Evolutionary conservation across 768 basidiomycete species (phyloP).

Genomic region (Cubamyces lactineus): DNA sequence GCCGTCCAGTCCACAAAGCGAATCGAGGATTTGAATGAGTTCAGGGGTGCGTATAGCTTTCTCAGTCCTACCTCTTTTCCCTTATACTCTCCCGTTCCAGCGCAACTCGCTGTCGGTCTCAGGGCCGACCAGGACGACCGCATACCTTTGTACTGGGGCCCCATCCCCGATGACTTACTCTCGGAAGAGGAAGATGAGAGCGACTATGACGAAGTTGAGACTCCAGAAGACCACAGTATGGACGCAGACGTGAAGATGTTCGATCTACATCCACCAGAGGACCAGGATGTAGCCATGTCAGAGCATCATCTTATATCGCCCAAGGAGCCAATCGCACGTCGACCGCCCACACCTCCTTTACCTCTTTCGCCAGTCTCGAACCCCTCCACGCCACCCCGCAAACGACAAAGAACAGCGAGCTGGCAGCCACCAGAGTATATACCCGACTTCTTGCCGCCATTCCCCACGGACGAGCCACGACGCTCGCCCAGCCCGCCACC

Average conservation of each 20-base stretch:
- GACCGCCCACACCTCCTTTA: slow-evolving; percentile 43
- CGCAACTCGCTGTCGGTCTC: slow-evolving; percentile 62
- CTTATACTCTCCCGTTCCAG: slow-evolving; percentile 40
- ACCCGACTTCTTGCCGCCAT: slow-evolving; percentile 70
- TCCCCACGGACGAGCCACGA: slow-evolving; percentile 48
- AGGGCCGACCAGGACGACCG: slow-evolving; percentile 56
- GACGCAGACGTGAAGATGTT: slow-evolving; percentile 19
- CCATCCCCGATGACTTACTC: slow-evolving; percentile 30
- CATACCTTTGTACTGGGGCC: slow-evolving; percentile 51
- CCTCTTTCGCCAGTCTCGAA: slow-evolving; percentile 63
- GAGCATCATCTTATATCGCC: slow-evolving; percentile 9
- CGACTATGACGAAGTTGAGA: slow-evolving; percentile 30
- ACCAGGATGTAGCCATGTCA: slow-evolving; percentile 16
- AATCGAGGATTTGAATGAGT: slow-evolving; percentile 73
- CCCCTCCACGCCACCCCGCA: slow-evolving; percentile 56
- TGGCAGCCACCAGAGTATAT: slow-evolving; percentile 69
- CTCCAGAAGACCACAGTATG: slow-evolving; percentile 12
- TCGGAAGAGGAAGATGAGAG: slow-evolving; percentile 39
- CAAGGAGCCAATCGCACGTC: slow-evolving; percentile 17
- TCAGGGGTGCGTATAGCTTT: slow-evolving; percentile 53
- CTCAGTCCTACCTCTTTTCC: slow-evolving; percentile 27
- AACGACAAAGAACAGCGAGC: slow-evolving; percentile 55
- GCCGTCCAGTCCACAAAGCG: slow-evolving; percentile 63
- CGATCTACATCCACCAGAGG: slow-evolving; percentile 14
- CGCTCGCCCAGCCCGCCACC: slow-evolving; percentile 41